Evolutionary conservation across 2,329 filamentous ascomycete species (phyloP), one percentile per base, ranked within the genome.

Genomic region (Pyricularia sp.): DNA sequence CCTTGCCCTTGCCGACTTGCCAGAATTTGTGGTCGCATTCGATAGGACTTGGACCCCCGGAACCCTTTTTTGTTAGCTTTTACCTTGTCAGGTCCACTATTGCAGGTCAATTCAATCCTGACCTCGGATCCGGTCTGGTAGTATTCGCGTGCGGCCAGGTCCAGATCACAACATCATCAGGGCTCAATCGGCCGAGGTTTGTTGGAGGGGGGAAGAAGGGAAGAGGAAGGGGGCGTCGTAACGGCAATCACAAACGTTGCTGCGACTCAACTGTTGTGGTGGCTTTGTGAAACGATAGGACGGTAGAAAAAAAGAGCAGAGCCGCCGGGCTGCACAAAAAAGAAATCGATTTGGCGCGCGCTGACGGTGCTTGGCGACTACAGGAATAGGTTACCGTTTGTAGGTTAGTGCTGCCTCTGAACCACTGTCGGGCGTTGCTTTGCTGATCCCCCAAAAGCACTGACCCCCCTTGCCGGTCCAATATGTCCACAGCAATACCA

Each of bases 381-480:
- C 42, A 50, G 42, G 42, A 50, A 50, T 50, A 50, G 42, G 17
- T 20, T 50, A 50, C 42, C 2, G 42, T 1, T n/a, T 36, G 11
- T 50, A 50, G 42, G 42, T 50, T 50, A 50, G 33, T 36, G 33
- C 12, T 20, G 42, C 17, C 42, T 50, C 42, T 61, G 4, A 17
- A 26, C 58, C n/a, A 61, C 58, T 25, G 58, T 61, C 58, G 9
- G 25, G 11, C 58, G 58, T 61, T 36, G 33, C 33, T 36, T 61
- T 61, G 58, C 58, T 61, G 58, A 61, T 61, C 58, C 58, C 58
- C 58, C 58, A 61, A 50, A 61, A 61, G 58, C 58, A 61, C 58
- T 61, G 58, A 26, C 58, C 58, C n/a, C 55, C 33, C 33, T 61
- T 26, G 58, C 58, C 12, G 17, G n/a, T 61, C 58, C n/a, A 61